Evolutionary conservation across 2,329 filamentous ascomycete genomes (phyloP).

Genomic region (Cladosporium sp.): DNA sequence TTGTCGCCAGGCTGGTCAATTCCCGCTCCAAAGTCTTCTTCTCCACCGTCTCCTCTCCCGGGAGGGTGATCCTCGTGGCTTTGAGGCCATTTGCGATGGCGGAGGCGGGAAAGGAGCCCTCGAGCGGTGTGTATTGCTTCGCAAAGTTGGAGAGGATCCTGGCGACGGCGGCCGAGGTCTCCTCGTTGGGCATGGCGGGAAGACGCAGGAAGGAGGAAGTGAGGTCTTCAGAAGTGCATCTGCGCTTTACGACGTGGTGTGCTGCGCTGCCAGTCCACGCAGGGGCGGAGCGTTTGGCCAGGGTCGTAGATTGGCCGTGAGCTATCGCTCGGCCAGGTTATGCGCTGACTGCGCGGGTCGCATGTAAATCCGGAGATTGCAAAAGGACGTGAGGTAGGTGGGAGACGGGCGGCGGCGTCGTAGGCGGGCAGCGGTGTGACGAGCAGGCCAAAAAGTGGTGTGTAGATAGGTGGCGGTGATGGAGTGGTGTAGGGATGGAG

Average conservation of each 20-base stretch:
- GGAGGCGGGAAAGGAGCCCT: constrained; percentile 42
- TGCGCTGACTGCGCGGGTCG: constrained; percentile 12
- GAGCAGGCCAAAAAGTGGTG: too few relatives aligned
- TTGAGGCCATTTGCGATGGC: constrained; percentile 49
- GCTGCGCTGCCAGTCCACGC: constrained; percentile 7
- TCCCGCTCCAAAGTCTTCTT: constrained; percentile 81
- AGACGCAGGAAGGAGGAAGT: constrained; percentile 10
- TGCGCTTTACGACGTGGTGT: constrained; percentile 12
- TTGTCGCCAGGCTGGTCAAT: constrained; percentile 69
- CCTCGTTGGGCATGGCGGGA: constrained; percentile 26
- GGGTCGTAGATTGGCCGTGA: constrained; percentile 12
- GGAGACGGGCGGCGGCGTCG: not conserved
- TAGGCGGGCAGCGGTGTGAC: not conserved
- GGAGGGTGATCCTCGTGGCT: constrained; percentile 60
- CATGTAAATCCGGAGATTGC: not conserved
- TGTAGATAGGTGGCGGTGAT: not conserved
- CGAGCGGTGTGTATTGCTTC: constrained; percentile 41
- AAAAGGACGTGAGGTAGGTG: not conserved
- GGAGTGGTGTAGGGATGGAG: not conserved
- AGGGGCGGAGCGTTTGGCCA: constrained; percentile 13
- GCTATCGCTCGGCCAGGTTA: constrained; percentile 10
- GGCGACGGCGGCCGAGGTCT: constrained; percentile 32
- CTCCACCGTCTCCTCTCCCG: constrained; percentile 68
- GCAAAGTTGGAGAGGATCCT: constrained; percentile 46
- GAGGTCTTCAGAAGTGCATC: constrained; percentile 13